Base-by-base conservation (phyloP, 805 yeast genomes). In the Saturnispora dispora region DNA sequence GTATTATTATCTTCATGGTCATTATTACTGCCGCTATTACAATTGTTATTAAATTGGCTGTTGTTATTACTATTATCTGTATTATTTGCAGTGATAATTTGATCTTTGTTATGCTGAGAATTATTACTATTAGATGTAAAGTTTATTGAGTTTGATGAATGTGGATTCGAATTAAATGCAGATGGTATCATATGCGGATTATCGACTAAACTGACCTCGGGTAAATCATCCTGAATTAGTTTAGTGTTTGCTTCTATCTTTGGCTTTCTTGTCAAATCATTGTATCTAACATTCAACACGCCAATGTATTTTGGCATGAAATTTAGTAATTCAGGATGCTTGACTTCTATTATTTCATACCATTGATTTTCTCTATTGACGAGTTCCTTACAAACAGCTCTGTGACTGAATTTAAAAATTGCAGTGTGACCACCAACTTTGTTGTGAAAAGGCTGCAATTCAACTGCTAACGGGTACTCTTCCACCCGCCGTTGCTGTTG, bases 391-490 rank as follows among this genome's bases (percentile, higher is more conserved):
- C 98, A 93, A 17, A 93, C 96, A 0, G 97, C 98, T 53, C 87
- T 74, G 58, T 82, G 86, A 4, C 95, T 85, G 63, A 93, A 93
- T 57, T 91, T 78, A 70, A 91, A 93, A 35, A 93, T 89, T 1
- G 97, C 97, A 0, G 97, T 91, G 64, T 93, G 99, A 0, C 99
- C 99, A 7, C 99, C 99, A 22, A 93, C 98, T 63, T 87, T 89
- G 63, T 93, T 89, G 51, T 83, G 82, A 68, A 90, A 91, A 1
- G 98, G 98, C 50, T 87, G 79, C 53, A 91, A 69, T 64, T 91
- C 97, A 1, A 90, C 96, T 1, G 96, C 86, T 30, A 88, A 68
- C 3, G 89, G 85, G 57, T 73, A 85, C 40, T 72, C 69, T 18
- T 37, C 41, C 13, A 18, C 41, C 22, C 18, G 15, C 6, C 69